Base-by-base conservation (phyloP, 306 rosid species). In the Cercis canadensis region DNA sequence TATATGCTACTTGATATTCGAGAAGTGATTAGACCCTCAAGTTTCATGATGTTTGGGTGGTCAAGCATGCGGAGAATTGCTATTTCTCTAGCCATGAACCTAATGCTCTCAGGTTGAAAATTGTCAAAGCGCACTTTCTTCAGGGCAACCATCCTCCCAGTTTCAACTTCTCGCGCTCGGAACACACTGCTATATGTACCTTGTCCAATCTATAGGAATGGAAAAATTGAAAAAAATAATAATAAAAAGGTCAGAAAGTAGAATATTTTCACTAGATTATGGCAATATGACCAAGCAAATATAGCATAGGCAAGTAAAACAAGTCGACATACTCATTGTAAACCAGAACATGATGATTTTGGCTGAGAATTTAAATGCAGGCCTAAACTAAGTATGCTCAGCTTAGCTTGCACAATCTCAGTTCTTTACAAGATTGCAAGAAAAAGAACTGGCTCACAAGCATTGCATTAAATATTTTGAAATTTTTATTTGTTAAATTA, bases 131-230 rank as follows among this genome's bases (percentile, higher is more conserved):
- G 91, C 66, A 95, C 99, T 82, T 95, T 95, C 88, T 95, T 95
- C 52, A 95, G 68, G 19, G 99, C 99, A 76, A 86, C 82, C 81
- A 95, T 81, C 80, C 63, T 91, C 70, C 97, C 97, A 6, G 82
- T 83, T 76, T 83, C 96, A 24, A 95, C 90, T 80, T 91, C 86
- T 4, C 96, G 91, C 4, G 99, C 99, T 52, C 88, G 83, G 54
- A 95, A 95, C 50, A 95, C 99, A 67, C 97, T 91, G 84, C 99
- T 95, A 76, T 95, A 95, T 24, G 99, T 95, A 51, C 99, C 99
- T 87, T 95, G 99, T 55, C 99, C 99, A 72, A 95, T 89, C 99
- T 94, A 70, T 60, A 73, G 3, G 57, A 39, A 64, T 13, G 24
- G 6, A 73, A 56, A 49, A 8, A 60, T 47, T n/a, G 5, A 37